phyloP scores from a whole-genome alignment of 495 filamentous ascomycete species.

The Neurospora discreta region DNA sequence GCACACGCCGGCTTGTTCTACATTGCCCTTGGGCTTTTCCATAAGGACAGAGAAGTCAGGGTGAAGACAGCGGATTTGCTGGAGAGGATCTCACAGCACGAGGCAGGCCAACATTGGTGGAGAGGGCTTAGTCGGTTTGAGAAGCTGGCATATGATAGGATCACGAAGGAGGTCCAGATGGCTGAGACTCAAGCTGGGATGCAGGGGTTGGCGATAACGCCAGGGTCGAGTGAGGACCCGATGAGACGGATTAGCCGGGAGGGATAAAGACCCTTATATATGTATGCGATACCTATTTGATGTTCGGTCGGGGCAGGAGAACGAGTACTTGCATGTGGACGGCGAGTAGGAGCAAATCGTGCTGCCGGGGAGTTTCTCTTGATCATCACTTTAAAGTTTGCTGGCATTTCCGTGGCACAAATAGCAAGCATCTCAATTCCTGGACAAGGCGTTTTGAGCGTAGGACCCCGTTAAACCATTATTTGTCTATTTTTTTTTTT shows the following conservation, averaged over 20 bases:
- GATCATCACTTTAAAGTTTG: neutral
- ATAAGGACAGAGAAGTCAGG: constrained; percentile 70
- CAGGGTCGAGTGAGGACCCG: constrained; percentile 12
- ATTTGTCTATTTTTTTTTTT: no score
- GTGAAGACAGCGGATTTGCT: constrained; percentile 67
- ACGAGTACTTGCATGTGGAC: neutral
- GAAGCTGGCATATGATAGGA: constrained; percentile 64
- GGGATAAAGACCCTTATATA: neutral
- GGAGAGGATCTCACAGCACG: constrained; percentile 72
- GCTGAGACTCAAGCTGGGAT: constrained; percentile 21
- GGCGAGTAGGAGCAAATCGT: neutral
- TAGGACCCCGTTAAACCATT: neutral
- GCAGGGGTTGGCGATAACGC: constrained; percentile 9
- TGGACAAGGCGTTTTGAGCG: neutral
- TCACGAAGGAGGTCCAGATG: constrained; percentile 52
- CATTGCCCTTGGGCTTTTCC: constrained; percentile 84
- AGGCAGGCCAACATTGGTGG: constrained; percentile 93
- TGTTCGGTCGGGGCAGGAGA: neutral
- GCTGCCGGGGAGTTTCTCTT: neutral
- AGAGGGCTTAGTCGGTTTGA: constrained; percentile 73
- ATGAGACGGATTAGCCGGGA: constrained; percentile 20
- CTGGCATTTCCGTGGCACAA: neutral
- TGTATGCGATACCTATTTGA: neutral
- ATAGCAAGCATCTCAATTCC: neutral
- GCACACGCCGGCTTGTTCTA: constrained; percentile 87